Evolutionary conservation across 2,329 filamentous ascomycete species (phyloP).

Genomic region (Scleromitrula shiraiana): DNA sequence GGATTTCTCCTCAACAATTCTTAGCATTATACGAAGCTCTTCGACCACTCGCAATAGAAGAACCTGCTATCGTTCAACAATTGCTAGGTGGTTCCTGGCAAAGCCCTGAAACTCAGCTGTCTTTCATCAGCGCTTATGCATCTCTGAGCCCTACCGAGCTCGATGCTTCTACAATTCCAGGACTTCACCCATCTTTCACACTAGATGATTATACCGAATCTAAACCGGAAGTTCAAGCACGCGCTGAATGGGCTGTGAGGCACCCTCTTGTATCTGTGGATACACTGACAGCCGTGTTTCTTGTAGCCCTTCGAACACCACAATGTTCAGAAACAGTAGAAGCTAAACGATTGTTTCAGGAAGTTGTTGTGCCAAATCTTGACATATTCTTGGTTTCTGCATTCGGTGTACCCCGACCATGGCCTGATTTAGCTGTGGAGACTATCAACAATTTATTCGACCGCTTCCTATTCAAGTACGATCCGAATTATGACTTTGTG

Average conservation of each 20-base stretch:
- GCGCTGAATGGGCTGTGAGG: slow-evolving; percentile 61
- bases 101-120: slow-evolving; percentile 78
- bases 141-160: slow-evolving; percentile 67
- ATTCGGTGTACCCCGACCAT: slow-evolving; percentile 68
- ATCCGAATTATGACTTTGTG: slow-evolving; percentile 76
- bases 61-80: slow-evolving; percentile 71
- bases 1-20: slow-evolving; percentile 74
- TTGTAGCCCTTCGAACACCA: slow-evolving; percentile 53
- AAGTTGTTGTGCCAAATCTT: slow-evolving; percentile 63
- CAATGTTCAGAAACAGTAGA: slow-evolving; percentile 55
- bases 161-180: slow-evolving; percentile 77
- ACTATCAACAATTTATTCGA: slow-evolving; percentile 72
- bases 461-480: slow-evolving; percentile 72
- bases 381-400: slow-evolving; percentile 74
- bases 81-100: slow-evolving; percentile 89
- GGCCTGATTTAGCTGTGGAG: slow-evolving; percentile 66
- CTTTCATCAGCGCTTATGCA: slow-evolving; percentile 85
- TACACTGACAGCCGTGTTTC: slow-evolving; percentile 64
- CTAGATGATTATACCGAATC: slow-evolving; percentile 53
- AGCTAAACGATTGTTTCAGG: slow-evolving; percentile 57
- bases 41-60: slow-evolving; percentile 58
- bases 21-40: slow-evolving; percentile 72
- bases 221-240: slow-evolving; percentile 49
- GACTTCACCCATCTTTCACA: slow-evolving; percentile 70
- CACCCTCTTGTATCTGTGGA: slow-evolving; percentile 85